These are phyloP conservation scores for Glomus cerebriforme DNA, from an alignment of 192 early-diverging fungal genomes.

Conservation along the genomic window DNA sequence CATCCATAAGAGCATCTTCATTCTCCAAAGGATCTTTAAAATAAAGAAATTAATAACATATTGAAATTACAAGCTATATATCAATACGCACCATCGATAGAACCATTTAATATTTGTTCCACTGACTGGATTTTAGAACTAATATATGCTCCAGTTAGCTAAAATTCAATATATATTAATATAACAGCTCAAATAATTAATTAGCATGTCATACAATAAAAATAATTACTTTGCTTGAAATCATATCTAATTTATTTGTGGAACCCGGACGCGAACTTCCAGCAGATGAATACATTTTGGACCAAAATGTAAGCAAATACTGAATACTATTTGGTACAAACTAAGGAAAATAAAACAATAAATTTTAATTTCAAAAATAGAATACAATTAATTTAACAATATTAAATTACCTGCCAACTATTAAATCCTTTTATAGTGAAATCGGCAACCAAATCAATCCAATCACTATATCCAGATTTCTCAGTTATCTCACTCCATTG, in stretches of 20 bases:
- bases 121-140: background rate
- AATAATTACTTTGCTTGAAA: conserved; percentile 49
- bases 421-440: conserved; percentile 70
- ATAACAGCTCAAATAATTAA: background rate
- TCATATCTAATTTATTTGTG: conserved; percentile 50
- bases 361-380: background rate
- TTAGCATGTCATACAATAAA: background rate
- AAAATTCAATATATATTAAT: background rate
- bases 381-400: background rate
- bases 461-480: conserved; percentile 63
- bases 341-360: conserved; percentile 39
- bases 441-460: conserved; percentile 63
- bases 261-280: conserved; percentile 48
- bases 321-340: conserved; percentile 74
- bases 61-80: background rate
- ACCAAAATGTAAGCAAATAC: conserved; percentile 86
- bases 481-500: conserved; percentile 82
- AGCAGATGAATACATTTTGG: conserved; percentile 67
- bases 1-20: conserved; percentile 68
- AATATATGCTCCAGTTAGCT: background rate
- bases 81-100: conserved; percentile 11
- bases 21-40: conserved; percentile 61
- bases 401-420: conserved; percentile 56
- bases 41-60: background rate
- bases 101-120: conserved; percentile 10